Conservation (phyloP, 352 stramenopile genomes). For the Phytophthora citricola region DNA sequence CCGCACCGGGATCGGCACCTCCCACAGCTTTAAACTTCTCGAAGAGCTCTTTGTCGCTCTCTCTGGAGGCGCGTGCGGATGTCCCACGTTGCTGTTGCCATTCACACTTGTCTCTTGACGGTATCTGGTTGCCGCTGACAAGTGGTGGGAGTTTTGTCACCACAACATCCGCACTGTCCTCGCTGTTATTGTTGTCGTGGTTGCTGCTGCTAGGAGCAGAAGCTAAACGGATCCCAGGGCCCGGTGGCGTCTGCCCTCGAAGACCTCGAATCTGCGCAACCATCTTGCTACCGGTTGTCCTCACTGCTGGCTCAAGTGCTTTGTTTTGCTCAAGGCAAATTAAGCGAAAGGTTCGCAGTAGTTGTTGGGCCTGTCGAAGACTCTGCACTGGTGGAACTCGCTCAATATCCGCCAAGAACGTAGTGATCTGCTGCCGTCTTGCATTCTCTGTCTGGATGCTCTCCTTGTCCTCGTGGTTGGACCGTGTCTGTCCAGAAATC, state of each 20-base stretch:
- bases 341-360: conserved; percentile 55
- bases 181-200: conserved; percentile 1
- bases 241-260: conserved; percentile 30
- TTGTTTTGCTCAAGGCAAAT: conserved; percentile 44
- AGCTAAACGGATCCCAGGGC: not conserved
- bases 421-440: conserved; percentile 25
- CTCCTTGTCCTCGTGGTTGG: conserved; percentile 40
- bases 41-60: conserved; percentile 65
- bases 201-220: conserved; percentile 7
- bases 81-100: not conserved
- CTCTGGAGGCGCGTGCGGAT: not conserved
- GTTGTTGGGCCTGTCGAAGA: conserved; percentile 50
- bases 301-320: conserved; percentile 5
- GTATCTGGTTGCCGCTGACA: conserved; percentile 15
- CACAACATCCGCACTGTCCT: conserved; percentile 2
- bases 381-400: conserved; percentile 44
- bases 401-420: conserved; percentile 47
- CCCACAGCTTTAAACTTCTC: conserved; percentile 51
- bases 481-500: conserved; percentile 49
- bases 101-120: conserved; percentile 3
- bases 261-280: conserved; percentile 62
- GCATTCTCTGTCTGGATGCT: conserved; percentile 33
- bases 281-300: conserved; percentile 45
- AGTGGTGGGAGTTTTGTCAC: conserved; percentile 14
- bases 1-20: conserved; percentile 37